These are phyloP conservation scores for Aspergillus sclerotioniger DNA, from an alignment of 495 filamentous ascomycete genomes.

Conservation along the genomic window DNA sequence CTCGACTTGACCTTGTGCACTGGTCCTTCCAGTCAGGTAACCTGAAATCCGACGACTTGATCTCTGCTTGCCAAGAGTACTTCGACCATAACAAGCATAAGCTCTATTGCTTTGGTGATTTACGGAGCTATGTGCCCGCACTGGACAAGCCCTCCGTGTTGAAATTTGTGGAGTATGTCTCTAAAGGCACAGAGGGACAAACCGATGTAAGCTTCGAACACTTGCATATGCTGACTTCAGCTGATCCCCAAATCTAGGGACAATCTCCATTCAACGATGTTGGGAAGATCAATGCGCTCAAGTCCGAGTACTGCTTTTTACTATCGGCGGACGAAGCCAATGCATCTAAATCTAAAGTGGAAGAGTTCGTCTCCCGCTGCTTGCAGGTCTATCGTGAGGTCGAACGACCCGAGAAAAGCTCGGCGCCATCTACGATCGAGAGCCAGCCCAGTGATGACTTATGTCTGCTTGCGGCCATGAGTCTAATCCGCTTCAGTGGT, in stretches of 20 bases:
- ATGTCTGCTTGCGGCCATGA: constrained; percentile 56
- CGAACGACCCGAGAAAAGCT: constrained; percentile 18
- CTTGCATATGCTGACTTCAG: not conserved
- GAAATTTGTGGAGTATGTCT: constrained; percentile 39
- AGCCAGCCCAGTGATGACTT: constrained; percentile 58
- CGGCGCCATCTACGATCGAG: constrained; percentile 43
- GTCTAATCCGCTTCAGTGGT: constrained; percentile 43
- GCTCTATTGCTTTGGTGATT: constrained; percentile 54
- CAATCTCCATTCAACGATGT: constrained; percentile 26
- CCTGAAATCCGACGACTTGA: constrained; percentile 32
- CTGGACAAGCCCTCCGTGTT: constrained; percentile 35
- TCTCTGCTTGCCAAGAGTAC: constrained; percentile 47
- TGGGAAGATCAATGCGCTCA: constrained; percentile 52
- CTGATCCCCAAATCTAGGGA: constrained; percentile 17
- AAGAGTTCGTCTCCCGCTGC: constrained; percentile 47
- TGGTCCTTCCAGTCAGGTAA: constrained; percentile 30
- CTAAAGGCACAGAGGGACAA: constrained; percentile 20
- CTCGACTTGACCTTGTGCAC: constrained; percentile 31
- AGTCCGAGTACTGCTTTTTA: constrained; percentile 54
- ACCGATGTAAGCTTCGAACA: constrained; percentile 31
- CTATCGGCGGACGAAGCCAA: constrained; percentile 41
- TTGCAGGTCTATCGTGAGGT: constrained; percentile 43
- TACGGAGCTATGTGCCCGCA: constrained; percentile 42
- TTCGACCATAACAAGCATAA: constrained; percentile 50
- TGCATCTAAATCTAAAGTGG: constrained; percentile 30